Evolutionary conservation across 371 early-diverging fungal species (phyloP), one percentile per base, ranked within the genome.

Genomic region (Mucor racemosus): DNA sequence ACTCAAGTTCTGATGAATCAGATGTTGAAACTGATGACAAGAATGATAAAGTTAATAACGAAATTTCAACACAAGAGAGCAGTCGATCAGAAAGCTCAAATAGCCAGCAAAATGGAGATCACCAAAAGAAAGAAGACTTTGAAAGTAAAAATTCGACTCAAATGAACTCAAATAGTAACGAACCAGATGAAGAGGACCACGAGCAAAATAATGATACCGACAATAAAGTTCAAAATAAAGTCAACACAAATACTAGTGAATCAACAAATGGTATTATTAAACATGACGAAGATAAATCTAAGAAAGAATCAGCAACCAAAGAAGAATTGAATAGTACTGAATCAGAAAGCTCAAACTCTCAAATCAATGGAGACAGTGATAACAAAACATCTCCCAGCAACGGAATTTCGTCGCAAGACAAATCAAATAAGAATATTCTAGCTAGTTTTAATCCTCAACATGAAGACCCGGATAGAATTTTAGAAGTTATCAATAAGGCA

Each of bases 401-500:
- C 5, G 4, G 17, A 50, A 4, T 26, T 11, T 19, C 13, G 17
- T 9, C 26, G 3, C 50, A 50, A 26, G 50, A 26, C 21, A 50
- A 50, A 13, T 8, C 50, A 21, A 21, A 0, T 21, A 50, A 58
- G 3, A 56, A n/a, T 41, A 10, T 56, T 10, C 15, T 34, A 58
- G 17, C 39, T 4, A 13, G 62, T 6, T 41, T 33, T 5, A n/a
- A 4, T n/a, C 13, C 14, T 53, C 7, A 19, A n/a, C 57, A 14
- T 53, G 39, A 50, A 26, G 50, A 50, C 21, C 6, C 50, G 13
- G 50, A 50, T 21, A 50, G 50, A 26, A 50, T 38, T 14, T 14
- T 21, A 31, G 54, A 36, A 26, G 4, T 38, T 5, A 31, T 60
- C 34, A 26, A 9, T 19, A 26, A 81, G 77, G 66, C 76, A 44